Conservation (phyloP, 2,329 filamentous ascomycete genomes). For the Trichoderma oligosporum region DNA sequence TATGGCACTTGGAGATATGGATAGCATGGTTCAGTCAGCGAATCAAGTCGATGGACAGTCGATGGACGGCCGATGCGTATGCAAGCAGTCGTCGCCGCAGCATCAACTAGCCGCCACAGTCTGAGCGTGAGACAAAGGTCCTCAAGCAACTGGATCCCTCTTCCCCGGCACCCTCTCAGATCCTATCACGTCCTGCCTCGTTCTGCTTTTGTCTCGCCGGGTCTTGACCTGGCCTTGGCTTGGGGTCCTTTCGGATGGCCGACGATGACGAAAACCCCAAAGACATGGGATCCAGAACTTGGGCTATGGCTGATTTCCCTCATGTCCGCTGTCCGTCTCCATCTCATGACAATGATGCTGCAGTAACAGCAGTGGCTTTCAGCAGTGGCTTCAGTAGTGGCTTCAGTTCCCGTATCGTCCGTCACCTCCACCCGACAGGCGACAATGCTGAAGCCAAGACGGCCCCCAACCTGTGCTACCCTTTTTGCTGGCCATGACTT, state of each 20-base stretch:
- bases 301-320: background rate
- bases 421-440: constrained; percentile 3
- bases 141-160: background rate
- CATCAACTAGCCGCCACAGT: constrained; percentile 1
- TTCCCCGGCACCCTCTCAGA: background rate
- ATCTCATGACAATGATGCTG: background rate
- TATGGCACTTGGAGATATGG: constrained; percentile 5
- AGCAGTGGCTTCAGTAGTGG: background rate
- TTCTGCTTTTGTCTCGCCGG: background rate
- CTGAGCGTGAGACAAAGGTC: constrained; percentile 8
- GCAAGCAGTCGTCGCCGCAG: constrained; percentile 7
- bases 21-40: background rate
- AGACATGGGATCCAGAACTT: background rate
- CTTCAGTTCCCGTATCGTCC: background rate
- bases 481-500: constrained; percentile 2
- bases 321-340: background rate
- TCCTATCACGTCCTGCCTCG: background rate
- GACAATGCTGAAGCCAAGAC: constrained; percentile 9
- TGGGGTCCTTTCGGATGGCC: background rate
- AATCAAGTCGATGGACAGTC: background rate
- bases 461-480: constrained; percentile 16
- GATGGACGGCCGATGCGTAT: background rate
- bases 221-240: background rate
- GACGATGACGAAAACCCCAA: background rate
- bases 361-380: background rate